These are phyloP conservation scores for Tetraselmis chui DNA, from an alignment of 139 green algal species.

Conservation along the genomic window DNA sequence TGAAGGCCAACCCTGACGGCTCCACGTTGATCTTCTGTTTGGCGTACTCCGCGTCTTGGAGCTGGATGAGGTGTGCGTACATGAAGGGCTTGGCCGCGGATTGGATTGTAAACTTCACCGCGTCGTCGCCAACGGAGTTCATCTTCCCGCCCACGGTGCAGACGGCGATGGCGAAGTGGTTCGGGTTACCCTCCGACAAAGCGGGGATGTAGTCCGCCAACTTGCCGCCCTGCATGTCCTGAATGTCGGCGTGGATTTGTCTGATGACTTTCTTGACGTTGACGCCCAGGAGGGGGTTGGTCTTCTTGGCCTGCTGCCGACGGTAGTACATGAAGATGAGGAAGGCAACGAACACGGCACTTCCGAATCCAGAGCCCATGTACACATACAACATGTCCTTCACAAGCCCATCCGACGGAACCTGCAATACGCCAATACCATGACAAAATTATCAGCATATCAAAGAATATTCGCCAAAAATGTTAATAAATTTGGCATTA, in stretches of 20 bases:
- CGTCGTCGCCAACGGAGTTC: background rate
- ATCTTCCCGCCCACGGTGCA: background rate
- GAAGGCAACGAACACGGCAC: background rate
- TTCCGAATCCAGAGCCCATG: background rate
- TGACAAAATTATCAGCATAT: too few species aligned
- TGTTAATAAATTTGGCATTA: background rate
- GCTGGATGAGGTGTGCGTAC: background rate
- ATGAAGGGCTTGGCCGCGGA: background rate
- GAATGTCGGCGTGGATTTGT: background rate
- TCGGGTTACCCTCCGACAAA: background rate
- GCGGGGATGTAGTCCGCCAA: background rate
- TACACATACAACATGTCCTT: background rate
- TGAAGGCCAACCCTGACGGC: background rate
- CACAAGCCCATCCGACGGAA: background rate
- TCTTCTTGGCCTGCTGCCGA: background rate
- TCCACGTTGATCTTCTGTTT: background rate
- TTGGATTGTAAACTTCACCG: background rate
- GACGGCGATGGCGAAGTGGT: background rate
- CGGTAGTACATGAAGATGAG: background rate
- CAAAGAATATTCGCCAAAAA: too few species aligned
- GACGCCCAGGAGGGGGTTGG: background rate
- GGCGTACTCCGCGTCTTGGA: background rate
- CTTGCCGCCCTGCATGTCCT: background rate
- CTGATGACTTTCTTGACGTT: background rate
- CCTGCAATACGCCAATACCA: too few species aligned